Evolutionary conservation across 768 basidiomycete species (phyloP).

Genomic region (Fistulinella prunicolor): DNA sequence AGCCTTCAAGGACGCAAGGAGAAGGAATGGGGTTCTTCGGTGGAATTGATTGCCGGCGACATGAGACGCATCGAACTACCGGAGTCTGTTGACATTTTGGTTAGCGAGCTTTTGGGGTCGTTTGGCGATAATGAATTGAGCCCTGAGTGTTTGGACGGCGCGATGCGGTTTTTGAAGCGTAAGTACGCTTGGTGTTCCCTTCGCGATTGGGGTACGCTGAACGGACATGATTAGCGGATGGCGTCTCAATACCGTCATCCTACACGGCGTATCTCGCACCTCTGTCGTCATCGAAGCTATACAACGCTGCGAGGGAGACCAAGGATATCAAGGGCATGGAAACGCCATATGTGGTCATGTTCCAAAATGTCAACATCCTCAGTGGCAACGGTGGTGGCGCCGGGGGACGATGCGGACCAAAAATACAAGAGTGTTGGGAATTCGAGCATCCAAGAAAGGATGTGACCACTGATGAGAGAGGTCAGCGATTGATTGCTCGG

Average conservation of each 20-base stretch:
- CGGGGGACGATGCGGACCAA: conserved; percentile 69
- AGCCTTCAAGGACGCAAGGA: conserved; percentile 84
- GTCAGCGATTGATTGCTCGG: conserved; percentile 36
- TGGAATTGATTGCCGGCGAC: conserved; percentile 88
- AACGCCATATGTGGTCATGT: conserved; percentile 99
- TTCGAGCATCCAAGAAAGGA: conserved; percentile 92
- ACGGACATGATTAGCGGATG: conserved; percentile 56
- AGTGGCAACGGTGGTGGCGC: conserved; percentile 68
- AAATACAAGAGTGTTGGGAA: conserved; percentile 95
- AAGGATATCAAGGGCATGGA: conserved; percentile 76
- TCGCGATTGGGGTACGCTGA: conserved; percentile 8
- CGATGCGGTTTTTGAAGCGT: conserved; percentile 91
- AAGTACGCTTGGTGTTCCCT: conserved; percentile 4
- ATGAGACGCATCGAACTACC: conserved; percentile 86
- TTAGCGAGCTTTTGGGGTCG: conserved; percentile 93
- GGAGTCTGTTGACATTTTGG: conserved; percentile 86
- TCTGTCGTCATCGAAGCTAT: conserved; percentile 89
- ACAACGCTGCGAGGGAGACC: conserved; percentile 70
- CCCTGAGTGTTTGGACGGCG: conserved; percentile 97
- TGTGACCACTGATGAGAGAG: conserved; percentile 66
- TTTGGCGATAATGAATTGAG: conserved; percentile 99
- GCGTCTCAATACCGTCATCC: conserved; percentile 94
- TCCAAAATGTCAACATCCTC: conserved; percentile 87
- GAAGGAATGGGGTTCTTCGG: conserved; percentile 78
- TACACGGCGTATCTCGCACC: conserved; percentile 96